A percentile compares a stretch with the other conserved stretches of the same genome.
phyloP scores from a whole-genome alignment of 352 stramenopile genomes.

The Phytophthora colocasiae region DNA sequence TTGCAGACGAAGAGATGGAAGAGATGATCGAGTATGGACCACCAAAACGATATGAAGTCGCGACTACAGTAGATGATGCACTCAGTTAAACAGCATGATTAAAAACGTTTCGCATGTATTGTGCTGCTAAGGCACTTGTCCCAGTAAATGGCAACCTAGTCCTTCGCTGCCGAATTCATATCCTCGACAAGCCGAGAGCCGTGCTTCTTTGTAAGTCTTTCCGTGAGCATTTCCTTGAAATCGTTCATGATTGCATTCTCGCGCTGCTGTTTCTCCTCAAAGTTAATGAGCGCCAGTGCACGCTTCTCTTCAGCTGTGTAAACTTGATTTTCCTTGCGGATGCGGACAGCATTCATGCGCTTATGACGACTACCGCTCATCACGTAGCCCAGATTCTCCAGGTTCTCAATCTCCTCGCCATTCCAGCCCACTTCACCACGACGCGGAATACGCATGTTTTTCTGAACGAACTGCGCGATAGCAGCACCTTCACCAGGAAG shows the following conservation, averaged over 20 bases:
- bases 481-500: constrained; percentile 94
- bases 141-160: constrained; percentile 26
- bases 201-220: constrained; percentile 90
- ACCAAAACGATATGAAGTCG: too few species aligned
- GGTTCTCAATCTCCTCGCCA: constrained; percentile 96
- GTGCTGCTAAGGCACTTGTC: too few species aligned
- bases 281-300: constrained; percentile 97
- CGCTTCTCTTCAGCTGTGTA: constrained; percentile 99
- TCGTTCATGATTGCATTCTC: constrained; percentile 98
- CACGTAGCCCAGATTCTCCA: constrained; percentile 96
- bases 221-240: constrained; percentile 95
- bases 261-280: constrained; percentile 99
- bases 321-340: constrained; percentile 99
- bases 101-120: too few species aligned
- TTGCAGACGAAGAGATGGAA: too few species aligned
- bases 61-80: too few species aligned
- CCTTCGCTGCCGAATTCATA: constrained; percentile 77
- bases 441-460: constrained; percentile 98
- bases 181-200: constrained; percentile 86
- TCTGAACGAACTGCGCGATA: constrained; percentile 98
- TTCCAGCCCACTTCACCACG: constrained; percentile 98
- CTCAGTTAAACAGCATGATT: too few species aligned
- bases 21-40: too few species aligned
- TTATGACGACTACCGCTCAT: constrained; percentile 98
- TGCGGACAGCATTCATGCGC: constrained; percentile 99